phyloP scores from a whole-genome alignment of 768 basidiomycete genomes.

The Lactifluus volemus region DNA sequence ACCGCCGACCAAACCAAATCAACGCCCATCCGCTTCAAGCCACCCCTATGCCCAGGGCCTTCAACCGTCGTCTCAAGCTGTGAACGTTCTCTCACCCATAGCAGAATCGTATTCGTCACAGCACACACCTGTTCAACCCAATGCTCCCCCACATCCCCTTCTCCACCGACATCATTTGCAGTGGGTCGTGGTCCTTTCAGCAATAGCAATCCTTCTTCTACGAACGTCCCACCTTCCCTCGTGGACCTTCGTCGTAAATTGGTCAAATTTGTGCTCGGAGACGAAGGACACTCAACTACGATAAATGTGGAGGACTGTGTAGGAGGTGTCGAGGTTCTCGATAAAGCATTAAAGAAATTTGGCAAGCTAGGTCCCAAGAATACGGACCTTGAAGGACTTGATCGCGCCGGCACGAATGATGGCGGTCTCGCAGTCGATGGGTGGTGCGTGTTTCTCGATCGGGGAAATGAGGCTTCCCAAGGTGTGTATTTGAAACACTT shows the following conservation, averaged over 20 bases:
- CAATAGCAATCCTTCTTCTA: conserved; percentile 31
- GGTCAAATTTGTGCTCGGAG: conserved; percentile 82
- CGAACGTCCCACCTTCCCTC: conserved; percentile 41
- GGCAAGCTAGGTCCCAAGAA: conserved; percentile 49
- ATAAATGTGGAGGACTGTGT: conserved; percentile 76
- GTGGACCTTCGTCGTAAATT: conserved; percentile 78
- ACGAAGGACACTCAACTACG: conserved; percentile 64
- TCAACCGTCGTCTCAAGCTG: conserved; percentile 32
- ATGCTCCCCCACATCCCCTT: conserved; percentile 34
- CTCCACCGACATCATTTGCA: conserved; percentile 31
- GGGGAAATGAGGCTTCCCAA: conserved; percentile 40
- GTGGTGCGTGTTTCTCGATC: conserved; percentile 77
- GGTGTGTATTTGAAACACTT: conserved; percentile 32
- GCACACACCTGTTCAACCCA: conserved; percentile 29
- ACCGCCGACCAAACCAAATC: conserved; percentile 29
- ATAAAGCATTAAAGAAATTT: conserved; percentile 85
- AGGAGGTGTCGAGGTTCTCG: conserved; percentile 79
- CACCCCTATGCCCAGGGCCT: conserved; percentile 54
- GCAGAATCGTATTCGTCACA: conserved; percentile 48
- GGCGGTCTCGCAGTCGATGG: conserved; percentile 78
- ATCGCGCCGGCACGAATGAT: conserved; percentile 58
- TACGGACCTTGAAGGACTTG: conserved; percentile 36
- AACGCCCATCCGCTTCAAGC: conserved; percentile 33
- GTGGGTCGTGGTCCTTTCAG: conserved; percentile 55
- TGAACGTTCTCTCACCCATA: conserved; percentile 58